Conservation (phyloP, 2,329 filamentous ascomycete genomes). For the Epichloe bromicola region DNA sequence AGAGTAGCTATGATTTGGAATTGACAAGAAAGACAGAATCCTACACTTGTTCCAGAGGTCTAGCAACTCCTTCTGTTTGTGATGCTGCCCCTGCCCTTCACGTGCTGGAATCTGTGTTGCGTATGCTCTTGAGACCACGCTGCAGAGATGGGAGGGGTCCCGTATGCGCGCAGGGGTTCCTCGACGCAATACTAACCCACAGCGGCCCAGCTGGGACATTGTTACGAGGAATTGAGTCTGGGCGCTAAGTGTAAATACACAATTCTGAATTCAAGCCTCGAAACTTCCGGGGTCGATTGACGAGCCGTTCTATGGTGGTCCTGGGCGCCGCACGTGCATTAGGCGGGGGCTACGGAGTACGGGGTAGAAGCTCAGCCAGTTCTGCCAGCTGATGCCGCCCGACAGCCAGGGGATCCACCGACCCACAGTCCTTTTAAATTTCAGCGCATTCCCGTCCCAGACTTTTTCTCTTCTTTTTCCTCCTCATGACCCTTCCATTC, state of each 20-base stretch:
- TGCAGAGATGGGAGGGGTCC: slow-evolving; percentile 4
- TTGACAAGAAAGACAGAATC: neutral
- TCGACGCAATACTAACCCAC: slow-evolving; percentile 11
- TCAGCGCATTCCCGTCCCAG: slow-evolving; percentile 17
- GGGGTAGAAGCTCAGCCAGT: neutral
- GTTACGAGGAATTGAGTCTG: slow-evolving; percentile 8
- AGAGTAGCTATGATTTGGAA: neutral
- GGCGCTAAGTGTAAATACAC: neutral
- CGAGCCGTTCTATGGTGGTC: too few species aligned
- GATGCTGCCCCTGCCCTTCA: slow-evolving; percentile 1
- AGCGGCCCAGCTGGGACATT: slow-evolving; percentile 15
- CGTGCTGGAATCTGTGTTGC: neutral
- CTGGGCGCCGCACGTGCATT: too few species aligned
- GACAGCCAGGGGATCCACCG: neutral
- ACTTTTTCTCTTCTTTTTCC: slow-evolving; percentile 40
- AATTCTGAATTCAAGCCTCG: neutral
- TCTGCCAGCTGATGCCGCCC: slow-evolving; percentile 5
- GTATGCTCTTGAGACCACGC: slow-evolving; percentile 7
- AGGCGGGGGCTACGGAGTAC: too few species aligned
- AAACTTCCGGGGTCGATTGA: neutral
- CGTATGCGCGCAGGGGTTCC: neutral
- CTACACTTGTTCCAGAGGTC: slow-evolving; percentile 20
- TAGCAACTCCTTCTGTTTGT: slow-evolving; percentile 14
- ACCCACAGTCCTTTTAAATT: slow-evolving; percentile 21
- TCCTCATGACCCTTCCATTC: slow-evolving; percentile 94